Conservation (phyloP, 331 rosid species). For the Dryas integrifolia region DNA sequence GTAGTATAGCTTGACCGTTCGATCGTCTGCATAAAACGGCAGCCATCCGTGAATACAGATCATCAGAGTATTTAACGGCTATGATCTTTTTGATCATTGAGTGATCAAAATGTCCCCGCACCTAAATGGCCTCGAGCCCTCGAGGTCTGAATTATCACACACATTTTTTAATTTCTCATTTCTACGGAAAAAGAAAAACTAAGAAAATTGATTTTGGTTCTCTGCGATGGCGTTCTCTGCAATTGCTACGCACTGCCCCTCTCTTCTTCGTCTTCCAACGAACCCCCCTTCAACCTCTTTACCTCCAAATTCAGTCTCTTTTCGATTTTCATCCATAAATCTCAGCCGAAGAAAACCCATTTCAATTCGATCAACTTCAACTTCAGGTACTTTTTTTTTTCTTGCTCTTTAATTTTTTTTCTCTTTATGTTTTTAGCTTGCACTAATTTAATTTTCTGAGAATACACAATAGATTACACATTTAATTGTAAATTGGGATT, state of each 20-base stretch:
- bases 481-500: background rate
- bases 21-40: background rate
- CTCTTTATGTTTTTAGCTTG: too few relatives aligned
- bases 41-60: background rate
- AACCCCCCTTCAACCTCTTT: conserved; percentile 15
- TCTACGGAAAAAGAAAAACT: background rate
- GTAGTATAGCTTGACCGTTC: background rate
- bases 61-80: conserved; percentile 2
- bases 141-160: background rate
- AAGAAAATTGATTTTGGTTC: background rate
- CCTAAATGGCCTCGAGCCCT: background rate
- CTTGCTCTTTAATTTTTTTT: background rate
- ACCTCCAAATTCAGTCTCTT: conserved; percentile 41
- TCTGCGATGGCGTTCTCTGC: conserved; percentile 73
- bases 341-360: conserved; percentile 42
- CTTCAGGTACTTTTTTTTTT: conserved; percentile 42
- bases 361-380: conserved; percentile 66
- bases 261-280: conserved; percentile 44
- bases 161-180: background rate
- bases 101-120: background rate
- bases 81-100: conserved; percentile 1
- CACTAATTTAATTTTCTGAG: background rate
- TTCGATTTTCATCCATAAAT: conserved; percentile 35
- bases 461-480: background rate
- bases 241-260: conserved; percentile 33